These are phyloP conservation scores for Fusarium foetens DNA, from an alignment of 2,329 filamentous ascomycete species.

Conservation along the genomic window DNA sequence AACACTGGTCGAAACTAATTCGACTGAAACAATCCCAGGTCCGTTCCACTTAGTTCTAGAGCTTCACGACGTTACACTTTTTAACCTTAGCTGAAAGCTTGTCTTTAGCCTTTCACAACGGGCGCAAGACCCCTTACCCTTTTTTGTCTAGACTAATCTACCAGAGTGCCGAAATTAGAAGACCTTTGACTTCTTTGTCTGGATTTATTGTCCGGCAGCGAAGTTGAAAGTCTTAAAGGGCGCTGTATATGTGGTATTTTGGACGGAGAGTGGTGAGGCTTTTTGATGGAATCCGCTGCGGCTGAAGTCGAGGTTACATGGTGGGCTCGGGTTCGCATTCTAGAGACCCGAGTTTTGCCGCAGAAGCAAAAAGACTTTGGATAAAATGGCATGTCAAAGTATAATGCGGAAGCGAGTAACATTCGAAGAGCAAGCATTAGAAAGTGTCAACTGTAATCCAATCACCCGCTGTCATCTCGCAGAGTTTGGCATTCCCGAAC, in stretches of 20 bases:
- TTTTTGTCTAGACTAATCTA: neutral
- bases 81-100: constrained; percentile 1
- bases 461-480: fast-evolving
- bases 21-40: neutral
- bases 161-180: neutral
- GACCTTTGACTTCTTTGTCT: neutral
- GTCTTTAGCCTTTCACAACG: neutral
- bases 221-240: neutral
- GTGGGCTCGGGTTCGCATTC: neutral
- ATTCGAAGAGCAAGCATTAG: fast-evolving
- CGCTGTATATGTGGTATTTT: neutral
- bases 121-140: neutral
- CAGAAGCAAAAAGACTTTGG: neutral
- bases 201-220: neutral
- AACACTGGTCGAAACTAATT: neutral
- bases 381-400: neutral
- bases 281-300: neutral
- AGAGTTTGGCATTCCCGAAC: neutral
- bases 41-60: neutral
- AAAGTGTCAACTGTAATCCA: fast-evolving
- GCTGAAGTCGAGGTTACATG: neutral
- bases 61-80: neutral
- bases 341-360: neutral
- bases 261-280: neutral
- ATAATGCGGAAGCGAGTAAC: neutral